Base-by-base conservation (phyloP, 2,329 filamentous ascomycete genomes). In the Cercospora sesami region DNA sequence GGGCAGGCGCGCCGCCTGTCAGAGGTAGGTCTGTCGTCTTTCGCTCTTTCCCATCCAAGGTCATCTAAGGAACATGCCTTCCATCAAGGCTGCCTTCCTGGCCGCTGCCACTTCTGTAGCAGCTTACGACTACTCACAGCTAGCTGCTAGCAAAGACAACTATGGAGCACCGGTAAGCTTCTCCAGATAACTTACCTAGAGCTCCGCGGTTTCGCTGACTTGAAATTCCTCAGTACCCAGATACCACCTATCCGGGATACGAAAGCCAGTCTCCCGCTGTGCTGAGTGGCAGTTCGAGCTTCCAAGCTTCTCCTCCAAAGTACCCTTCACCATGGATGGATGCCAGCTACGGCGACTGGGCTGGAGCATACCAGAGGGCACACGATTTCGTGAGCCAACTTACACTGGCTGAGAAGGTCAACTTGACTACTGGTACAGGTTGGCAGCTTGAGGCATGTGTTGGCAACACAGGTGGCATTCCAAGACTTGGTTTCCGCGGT, bases 351-450 rank as follows among this genome's bases (percentile, higher is more conserved):
- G 91, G 90, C 9, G 81, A 86, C 51, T 79, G 77, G 77, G 63
- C 67, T 23, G 68, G 68, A 26, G 75, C 76, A n/a, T 78, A 78
- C 60, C 68, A 64, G 26, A 72, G 76, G 64, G 77, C 77, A 55
- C 64, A 68, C 23, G 73, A 70, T 28, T 73, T 79, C 36, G 77
- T 79, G 18, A 69, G 69, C 23, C 73, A 79, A 63, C 68, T 79
- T 63, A 78, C 75, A 30, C 66, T 77, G 23, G 71, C 73, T 14
- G 76, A 79, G 70, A 78, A 78, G 67, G 75, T 78, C 68, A 78
- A 78, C 66, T 64, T 79, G 36, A 78, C 76, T 14, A 77, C 75
- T 16, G 75, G 75, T 39, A 87, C 90, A 72, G 93, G 74, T n/a
- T 75, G 60, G 69, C 66, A 64, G 69, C 72, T 57, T 74, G 71